phyloP scores from a whole-genome alignment of 2,329 filamentous ascomycete genomes.

The Talaromyces funiculosus region DNA sequence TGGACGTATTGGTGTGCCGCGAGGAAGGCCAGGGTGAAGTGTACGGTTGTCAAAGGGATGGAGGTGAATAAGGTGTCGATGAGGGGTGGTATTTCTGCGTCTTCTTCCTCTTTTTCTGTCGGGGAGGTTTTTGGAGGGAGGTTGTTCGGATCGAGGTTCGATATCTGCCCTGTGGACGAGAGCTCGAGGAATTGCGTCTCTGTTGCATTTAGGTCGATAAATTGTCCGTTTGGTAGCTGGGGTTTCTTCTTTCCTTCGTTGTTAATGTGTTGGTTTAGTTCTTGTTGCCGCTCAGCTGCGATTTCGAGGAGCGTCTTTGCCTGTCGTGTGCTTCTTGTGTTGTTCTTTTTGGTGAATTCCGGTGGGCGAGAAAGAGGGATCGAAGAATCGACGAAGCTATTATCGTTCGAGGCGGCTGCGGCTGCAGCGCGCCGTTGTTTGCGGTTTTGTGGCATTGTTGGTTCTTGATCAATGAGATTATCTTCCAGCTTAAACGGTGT shows the following conservation, averaged over 20 bases:
- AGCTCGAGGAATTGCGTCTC: slow-evolving; percentile 29
- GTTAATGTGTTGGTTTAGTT: slow-evolving; percentile 21
- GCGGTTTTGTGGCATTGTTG: slow-evolving; percentile 23
- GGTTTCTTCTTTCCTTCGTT: slow-evolving; percentile 5
- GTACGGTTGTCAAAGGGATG: slow-evolving; percentile 38
- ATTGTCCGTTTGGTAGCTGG: not conserved
- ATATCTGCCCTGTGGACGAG: slow-evolving; percentile 18
- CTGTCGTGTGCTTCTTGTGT: slow-evolving; percentile 18
- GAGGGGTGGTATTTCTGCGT: slow-evolving; percentile 29
- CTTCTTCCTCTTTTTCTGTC: not conserved
- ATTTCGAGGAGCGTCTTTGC: slow-evolving; percentile 41
- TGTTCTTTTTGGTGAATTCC: slow-evolving; percentile 12
- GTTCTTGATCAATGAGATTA: not conserved
- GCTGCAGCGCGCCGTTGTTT: slow-evolving; percentile 37
- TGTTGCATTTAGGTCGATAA: slow-evolving; percentile 12
- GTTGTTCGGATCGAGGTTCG: slow-evolving; percentile 26
- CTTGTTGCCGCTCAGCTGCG: slow-evolving; percentile 39
- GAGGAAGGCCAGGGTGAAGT: slow-evolving; percentile 42
- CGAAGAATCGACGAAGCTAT: slow-evolving; percentile 26
- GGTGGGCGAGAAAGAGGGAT: slow-evolving; percentile 30
- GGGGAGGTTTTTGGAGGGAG: slow-evolving; percentile 7
- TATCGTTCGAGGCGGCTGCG: slow-evolving; percentile 16
- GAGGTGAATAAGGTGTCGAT: slow-evolving; percentile 42
- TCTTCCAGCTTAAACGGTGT: too few relatives aligned
- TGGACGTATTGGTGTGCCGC: slow-evolving; percentile 45